These are phyloP conservation scores for Jatropha podagrica DNA, from an alignment of 441 rosid genomes.

Conservation along the genomic window DNA sequence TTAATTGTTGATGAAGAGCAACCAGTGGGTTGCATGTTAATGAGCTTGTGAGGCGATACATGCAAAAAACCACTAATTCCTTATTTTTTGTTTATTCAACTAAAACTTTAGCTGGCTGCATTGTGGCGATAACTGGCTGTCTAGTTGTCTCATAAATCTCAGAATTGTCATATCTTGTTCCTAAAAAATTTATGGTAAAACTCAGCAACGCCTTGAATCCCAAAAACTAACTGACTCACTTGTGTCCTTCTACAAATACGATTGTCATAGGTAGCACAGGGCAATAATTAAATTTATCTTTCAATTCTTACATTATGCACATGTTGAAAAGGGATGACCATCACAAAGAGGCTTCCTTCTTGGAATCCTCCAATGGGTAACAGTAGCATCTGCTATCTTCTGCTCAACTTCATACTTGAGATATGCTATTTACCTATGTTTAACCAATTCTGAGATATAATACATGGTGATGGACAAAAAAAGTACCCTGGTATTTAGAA, in stretches of 20 bases:
- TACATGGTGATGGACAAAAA: slow-evolving; percentile 8
- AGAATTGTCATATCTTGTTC: not conserved
- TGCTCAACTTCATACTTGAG: not conserved
- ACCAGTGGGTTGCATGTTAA: not conserved
- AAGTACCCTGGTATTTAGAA: not conserved
- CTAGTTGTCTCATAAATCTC: not conserved
- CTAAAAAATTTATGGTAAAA: not conserved
- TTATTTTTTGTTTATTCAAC: not conserved
- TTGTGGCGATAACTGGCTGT: not conserved
- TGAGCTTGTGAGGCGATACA: no score
- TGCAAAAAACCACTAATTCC: not conserved
- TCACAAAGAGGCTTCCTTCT: not conserved
- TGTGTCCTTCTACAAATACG: not conserved
- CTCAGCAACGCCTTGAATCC: not conserved
- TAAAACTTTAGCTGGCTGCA: not conserved
- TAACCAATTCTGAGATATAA: slow-evolving; percentile 12
- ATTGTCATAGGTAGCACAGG: not conserved
- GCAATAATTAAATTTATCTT: not conserved
- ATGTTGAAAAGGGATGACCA: not conserved
- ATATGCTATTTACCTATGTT: not conserved
- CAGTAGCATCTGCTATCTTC: not conserved
- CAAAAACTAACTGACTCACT: not conserved
- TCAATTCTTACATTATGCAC: not conserved
- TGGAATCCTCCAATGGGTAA: not conserved
- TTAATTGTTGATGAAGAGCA: slow-evolving; percentile 5